Evolutionary conservation across 306 rosid genomes (phyloP).

Genomic region (Calophaca sinica): DNA sequence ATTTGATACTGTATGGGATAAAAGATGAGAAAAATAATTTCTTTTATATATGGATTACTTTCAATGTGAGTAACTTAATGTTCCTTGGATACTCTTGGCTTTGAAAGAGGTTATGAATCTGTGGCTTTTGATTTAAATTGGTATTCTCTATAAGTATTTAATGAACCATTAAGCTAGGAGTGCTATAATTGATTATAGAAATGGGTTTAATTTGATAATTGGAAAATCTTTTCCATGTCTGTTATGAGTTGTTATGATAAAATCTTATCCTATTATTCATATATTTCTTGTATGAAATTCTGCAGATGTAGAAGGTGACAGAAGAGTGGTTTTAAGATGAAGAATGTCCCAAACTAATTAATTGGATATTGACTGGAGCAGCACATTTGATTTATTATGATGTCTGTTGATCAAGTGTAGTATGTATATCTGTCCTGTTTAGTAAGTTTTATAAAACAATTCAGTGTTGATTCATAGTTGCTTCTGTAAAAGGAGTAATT

Average conservation of each 20-base stretch:
- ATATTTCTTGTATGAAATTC: conserved; percentile 7
- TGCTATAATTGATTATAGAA: neutral
- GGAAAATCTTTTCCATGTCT: neutral
- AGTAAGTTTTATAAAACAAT: neutral
- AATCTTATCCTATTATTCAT: no score
- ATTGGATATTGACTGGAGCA: neutral
- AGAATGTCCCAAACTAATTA: neutral
- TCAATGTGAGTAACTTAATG: neutral
- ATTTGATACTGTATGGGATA: neutral
- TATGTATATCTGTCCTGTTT: neutral
- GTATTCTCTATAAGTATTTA: conserved; percentile 2
- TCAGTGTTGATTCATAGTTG: no score
- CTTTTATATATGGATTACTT: neutral
- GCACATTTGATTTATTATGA: neutral
- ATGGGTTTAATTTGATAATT: no score
- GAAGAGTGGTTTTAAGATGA: neutral
- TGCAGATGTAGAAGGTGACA: conserved; percentile 10
- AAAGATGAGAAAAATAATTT: neutral
- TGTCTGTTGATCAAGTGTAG: neutral
- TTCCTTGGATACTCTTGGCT: neutral
- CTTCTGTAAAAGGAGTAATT: no score
- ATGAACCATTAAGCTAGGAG: neutral
- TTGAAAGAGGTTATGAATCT: neutral
- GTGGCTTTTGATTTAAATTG: conserved; percentile 3
- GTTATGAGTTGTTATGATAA: neutral